Evolutionary conservation across 352 stramenopile genomes (phyloP), one percentile per base, ranked within the genome.

Genomic region (Blastocystis hominis): DNA sequence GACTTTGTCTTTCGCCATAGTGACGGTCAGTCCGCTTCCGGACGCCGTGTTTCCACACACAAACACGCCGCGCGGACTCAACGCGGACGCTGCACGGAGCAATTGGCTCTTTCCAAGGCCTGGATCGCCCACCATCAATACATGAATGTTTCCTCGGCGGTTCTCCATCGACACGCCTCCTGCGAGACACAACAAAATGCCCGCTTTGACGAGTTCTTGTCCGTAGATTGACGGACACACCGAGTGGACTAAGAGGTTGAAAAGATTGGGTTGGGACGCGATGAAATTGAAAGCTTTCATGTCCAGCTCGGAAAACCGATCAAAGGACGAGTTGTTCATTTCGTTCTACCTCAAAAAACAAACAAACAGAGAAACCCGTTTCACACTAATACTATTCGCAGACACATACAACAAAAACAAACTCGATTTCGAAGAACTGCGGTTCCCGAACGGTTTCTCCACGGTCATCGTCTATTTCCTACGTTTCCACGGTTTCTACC

Each of bases 201-300:
- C 96, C 20, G 91, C 92, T 91, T 99, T 99, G n/a, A 98, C 95
- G 62, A 97, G 89, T 88, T 98, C 95, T 89, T 99, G 96, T 55
- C 96, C 95, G 90, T 97, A 97, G 80, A 99, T 99, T 13, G 91
- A 91, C 15, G 96, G 96, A 89, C 95, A 98, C 4, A 99, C 88
- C 10, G 94, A 97, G 76, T 94, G 91, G 9, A 98, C 94, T 4
- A 90, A 20, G 17, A 97, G 92, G 88, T 97, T 94, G 75, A 98
- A 98, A 0, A 96, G 91, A 87, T 94, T 92, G 1, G 91, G 94
- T 76, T 93, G 91, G 90, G 86, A 92, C 89, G 94, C 93, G 75
- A 98, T 93, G 79, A 93, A 91, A 54, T 91, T 91, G 88, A 98
- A 97, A 61, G 92, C 91, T 81, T 96, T 91, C 20, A 98, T 89